These are phyloP conservation scores for Pinus tabuliformis DNA, from an alignment of 75 land plant species.

Conservation along the genomic window DNA sequence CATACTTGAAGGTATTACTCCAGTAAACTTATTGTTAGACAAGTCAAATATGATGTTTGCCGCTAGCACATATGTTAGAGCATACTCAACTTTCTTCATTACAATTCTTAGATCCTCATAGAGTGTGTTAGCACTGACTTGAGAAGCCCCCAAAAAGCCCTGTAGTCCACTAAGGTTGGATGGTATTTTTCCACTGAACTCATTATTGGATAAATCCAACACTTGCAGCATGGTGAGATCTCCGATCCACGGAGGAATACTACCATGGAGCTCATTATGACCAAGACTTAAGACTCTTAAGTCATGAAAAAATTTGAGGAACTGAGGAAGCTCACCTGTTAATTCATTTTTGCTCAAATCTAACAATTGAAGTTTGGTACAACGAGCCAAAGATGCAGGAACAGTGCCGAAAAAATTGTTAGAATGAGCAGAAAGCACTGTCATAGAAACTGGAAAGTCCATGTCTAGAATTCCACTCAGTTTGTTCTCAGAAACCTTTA, in stretches of 20 bases:
- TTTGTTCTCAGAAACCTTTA: too few species aligned
- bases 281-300: neutral
- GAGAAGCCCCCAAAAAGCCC: constrained; percentile 11
- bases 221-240: constrained; percentile 9
- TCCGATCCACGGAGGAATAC: neutral
- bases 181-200: constrained; percentile 26
- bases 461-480: too few species aligned
- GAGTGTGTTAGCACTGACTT: constrained; percentile 7
- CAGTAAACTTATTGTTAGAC: too few species aligned
- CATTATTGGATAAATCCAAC: constrained; percentile 17
- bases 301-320: neutral
- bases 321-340: constrained; percentile 6
- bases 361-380: neutral
- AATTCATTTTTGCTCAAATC: constrained; percentile 16
- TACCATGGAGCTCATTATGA: constrained; percentile 7
- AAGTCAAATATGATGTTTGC: too few species aligned
- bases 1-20: too few species aligned
- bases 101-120: neutral
- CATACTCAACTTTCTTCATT: too few species aligned
- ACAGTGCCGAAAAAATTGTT: neutral
- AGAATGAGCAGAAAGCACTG: neutral
- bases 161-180: constrained; percentile 5
- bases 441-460: too few species aligned
- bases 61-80: too few species aligned
- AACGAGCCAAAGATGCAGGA: too few species aligned